Evolutionary conservation across 108 stramenopile species (phyloP).

Genomic region (Cyclotella choctawhatcheeana): DNA sequence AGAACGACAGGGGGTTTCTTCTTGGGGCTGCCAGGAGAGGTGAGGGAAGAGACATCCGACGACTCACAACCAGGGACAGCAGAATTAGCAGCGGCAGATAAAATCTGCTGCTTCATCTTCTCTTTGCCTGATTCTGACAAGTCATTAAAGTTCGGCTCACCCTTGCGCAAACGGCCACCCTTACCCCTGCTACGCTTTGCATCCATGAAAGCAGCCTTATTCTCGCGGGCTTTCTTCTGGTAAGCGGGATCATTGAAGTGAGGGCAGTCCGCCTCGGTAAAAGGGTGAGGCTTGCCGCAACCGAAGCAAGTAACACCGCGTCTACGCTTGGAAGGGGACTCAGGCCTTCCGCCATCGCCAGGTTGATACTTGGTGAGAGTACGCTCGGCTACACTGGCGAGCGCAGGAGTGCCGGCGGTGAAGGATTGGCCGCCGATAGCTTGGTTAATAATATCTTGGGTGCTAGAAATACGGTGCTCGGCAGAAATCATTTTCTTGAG

Average conservation of each 20-base stretch:
- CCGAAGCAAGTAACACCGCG: not conserved
- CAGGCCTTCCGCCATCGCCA: not conserved
- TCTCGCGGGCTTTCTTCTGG: not conserved
- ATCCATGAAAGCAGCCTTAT: not conserved
- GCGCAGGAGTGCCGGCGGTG: not conserved
- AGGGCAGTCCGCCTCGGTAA: not conserved
- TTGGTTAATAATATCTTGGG: not conserved
- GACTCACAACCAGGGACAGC: not conserved
- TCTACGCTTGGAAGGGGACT: not conserved
- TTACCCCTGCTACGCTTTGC: not conserved
- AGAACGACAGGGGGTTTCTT: not conserved
- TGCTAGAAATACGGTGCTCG: not conserved
- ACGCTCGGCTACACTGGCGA: constrained; percentile 6
- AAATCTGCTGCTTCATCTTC: not conserved
- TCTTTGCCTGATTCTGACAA: not conserved
- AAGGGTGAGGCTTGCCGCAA: not conserved
- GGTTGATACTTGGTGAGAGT: not conserved
- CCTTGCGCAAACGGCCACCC: not conserved
- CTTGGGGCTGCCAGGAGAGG: not conserved
- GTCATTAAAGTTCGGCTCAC: not conserved
- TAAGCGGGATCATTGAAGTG: not conserved
- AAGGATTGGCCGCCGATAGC: not conserved
- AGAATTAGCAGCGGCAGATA: not conserved
- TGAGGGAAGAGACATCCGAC: too few relatives aligned
- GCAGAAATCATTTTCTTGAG: not conserved